Evolutionary conservation across 139 green algal species (phyloP), one percentile per base, ranked within the genome.

Genomic region (Marvania coccoides): DNA sequence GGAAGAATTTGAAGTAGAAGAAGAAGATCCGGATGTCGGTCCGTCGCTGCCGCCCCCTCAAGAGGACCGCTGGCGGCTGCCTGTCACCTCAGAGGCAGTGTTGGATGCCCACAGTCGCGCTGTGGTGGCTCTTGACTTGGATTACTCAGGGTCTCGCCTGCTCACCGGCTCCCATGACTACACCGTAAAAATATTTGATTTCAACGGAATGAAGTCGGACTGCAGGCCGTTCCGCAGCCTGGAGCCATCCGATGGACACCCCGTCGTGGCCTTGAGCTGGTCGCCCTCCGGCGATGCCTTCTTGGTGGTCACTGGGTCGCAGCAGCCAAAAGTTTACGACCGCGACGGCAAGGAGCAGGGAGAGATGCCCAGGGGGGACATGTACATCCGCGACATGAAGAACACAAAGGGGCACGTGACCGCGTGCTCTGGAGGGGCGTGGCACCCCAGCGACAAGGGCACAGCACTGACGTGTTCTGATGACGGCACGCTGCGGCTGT

Each of bases 341-440:
- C 69, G 93, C 0, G 89, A 98, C 56, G 90, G 93, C 15, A 67
- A 70, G 7, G 62, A 80, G 63, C 77, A 74, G 3, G 90, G 87
- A 15, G 83, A 95, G 77, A 89, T 86, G 47, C 31, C 87, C 4
- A 72, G 88, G 0, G 93, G 93, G 0, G 93, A 98, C 81, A 97
- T 97, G 91, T 98, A 98, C 85, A 95, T 98, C 47, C 73, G 88
- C 10, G 84, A 96, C 77, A 47, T 85, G 67, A 84, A 77, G 40
- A 94, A 98, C 77, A 98, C 93, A 37, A 96, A 96, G 66, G 92
- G 92, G 4, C 92, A 98, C 69, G 71, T 95, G 15, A 81, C 77
- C 3, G 83, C 82, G 15, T 85, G 87, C 58, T 94, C 79, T 7
- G 51, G 74, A 7, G 93, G 88, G 24, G 36, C 72, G 40, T 98